phyloP scores from a whole-genome alignment of 2,329 filamentous ascomycete genomes.

The Fusarium fracticaudum region DNA sequence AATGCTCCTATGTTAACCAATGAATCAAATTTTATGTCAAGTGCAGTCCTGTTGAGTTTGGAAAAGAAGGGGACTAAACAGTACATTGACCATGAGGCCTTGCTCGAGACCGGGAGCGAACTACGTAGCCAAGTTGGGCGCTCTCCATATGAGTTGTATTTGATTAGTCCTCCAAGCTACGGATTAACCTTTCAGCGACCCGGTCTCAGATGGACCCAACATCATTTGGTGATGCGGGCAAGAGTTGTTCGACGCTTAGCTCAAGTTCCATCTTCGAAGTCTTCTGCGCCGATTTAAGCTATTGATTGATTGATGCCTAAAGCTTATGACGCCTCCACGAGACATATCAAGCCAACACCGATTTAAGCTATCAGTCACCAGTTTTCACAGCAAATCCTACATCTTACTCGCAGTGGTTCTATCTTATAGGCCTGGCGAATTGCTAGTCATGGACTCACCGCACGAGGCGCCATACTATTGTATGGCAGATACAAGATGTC shows the following conservation, averaged over 20 bases:
- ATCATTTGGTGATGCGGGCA: neutral
- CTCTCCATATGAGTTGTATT: no score
- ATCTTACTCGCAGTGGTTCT: neutral
- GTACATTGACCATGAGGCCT: neutral
- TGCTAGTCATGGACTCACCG: neutral
- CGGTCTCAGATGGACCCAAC: neutral
- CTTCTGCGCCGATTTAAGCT: no score
- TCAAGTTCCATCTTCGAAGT: neutral
- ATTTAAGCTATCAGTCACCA: rapidly evolving
- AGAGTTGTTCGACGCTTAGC: neutral
- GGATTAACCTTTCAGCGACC: neutral
- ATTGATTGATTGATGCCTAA: no score
- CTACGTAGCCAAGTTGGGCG: neutral
- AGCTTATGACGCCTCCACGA: no score
- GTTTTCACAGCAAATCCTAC: no score
- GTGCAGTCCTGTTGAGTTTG: no score
- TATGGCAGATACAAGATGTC: neutral
- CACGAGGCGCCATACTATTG: neutral
- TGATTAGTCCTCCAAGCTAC: no score
- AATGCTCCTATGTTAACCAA: no score
- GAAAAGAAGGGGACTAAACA: neutral
- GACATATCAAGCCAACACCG: no score
- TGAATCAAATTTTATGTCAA: no score
- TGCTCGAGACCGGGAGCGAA: neutral
- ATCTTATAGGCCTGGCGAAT: neutral